These are phyloP conservation scores for Solanum okadae DNA, from an alignment of 257 asterid species.

Conservation along the genomic window DNA sequence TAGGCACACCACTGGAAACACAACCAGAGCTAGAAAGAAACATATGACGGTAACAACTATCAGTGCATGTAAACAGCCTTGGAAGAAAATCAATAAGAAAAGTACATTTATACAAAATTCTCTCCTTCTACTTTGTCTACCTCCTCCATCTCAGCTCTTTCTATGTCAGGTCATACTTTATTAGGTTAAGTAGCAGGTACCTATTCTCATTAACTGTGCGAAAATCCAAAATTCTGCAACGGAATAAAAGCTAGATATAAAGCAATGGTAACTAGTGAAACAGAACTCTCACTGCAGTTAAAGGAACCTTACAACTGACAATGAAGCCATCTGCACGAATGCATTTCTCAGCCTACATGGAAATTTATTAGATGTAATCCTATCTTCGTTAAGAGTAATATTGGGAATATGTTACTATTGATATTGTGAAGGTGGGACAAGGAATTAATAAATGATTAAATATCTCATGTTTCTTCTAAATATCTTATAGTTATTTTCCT, in stretches of 20 bases:
- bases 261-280: not conserved
- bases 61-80: not conserved
- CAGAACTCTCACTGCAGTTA: not conserved
- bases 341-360: not conserved
- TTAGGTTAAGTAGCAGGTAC: not conserved
- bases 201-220: not conserved
- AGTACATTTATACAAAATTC: not conserved
- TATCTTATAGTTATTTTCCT: not conserved
- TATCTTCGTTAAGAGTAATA: not conserved
- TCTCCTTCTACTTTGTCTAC: not conserved
- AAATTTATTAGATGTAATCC: not conserved
- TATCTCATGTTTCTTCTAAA: not conserved
- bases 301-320: not conserved
- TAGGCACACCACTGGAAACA: not conserved
- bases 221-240: not conserved
- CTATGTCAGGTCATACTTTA: not conserved
- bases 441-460: not conserved
- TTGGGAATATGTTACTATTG: not conserved
- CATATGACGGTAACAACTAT: not conserved
- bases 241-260: not conserved
- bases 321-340: not conserved
- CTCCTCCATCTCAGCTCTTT: not conserved
- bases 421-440: not conserved
- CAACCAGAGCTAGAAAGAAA: not conserved
- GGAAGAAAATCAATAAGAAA: not conserved